Evolutionary conservation across 2,329 filamentous ascomycete species (phyloP).

Genomic region (Botryosphaeria dothidea): DNA sequence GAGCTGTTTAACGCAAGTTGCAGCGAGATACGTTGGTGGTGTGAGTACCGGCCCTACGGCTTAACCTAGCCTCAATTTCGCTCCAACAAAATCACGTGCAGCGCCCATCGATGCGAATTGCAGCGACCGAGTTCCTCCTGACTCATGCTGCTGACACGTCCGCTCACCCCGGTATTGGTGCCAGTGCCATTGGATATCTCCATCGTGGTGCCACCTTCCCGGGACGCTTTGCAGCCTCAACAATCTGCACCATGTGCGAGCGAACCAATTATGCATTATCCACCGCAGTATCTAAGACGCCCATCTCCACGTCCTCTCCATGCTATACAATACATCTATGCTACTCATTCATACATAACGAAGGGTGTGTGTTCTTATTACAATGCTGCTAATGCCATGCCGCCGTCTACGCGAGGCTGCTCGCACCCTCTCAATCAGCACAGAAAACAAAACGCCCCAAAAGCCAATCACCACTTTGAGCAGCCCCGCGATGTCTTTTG

Average conservation of each 20-base stretch:
- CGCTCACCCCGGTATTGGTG: neutral
- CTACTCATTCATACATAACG: slow-evolving; percentile 19
- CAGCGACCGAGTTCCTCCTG: neutral
- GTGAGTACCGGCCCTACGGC: slow-evolving; percentile 15
- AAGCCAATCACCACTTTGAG: neutral
- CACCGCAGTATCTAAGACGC: neutral
- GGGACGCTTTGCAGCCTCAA: neutral
- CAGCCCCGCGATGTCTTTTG: neutral
- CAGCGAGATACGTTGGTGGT: slow-evolving; percentile 19
- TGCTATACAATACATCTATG: slow-evolving; percentile 14
- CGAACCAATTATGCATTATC: slow-evolving; percentile 12
- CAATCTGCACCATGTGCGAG: neutral
- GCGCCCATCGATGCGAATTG: neutral
- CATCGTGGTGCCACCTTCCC: neutral
- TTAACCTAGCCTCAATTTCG: slow-evolving; percentile 14
- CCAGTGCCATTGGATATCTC: slow-evolving; percentile 4
- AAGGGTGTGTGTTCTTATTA: slow-evolving; percentile 14
- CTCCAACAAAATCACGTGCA: slow-evolving; percentile 2
- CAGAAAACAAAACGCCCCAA: neutral
- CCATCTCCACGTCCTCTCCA: neutral
- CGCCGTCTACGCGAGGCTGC: slow-evolving; percentile 11
- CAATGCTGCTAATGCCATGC: slow-evolving; percentile 14
- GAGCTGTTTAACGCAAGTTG: slow-evolving; percentile 16
- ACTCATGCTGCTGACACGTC: slow-evolving; percentile 16
- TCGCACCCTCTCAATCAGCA: neutral